Evolutionary conservation across 2,329 filamentous ascomycete species (phyloP).

Genomic region (Aspergillus cejpii): DNA sequence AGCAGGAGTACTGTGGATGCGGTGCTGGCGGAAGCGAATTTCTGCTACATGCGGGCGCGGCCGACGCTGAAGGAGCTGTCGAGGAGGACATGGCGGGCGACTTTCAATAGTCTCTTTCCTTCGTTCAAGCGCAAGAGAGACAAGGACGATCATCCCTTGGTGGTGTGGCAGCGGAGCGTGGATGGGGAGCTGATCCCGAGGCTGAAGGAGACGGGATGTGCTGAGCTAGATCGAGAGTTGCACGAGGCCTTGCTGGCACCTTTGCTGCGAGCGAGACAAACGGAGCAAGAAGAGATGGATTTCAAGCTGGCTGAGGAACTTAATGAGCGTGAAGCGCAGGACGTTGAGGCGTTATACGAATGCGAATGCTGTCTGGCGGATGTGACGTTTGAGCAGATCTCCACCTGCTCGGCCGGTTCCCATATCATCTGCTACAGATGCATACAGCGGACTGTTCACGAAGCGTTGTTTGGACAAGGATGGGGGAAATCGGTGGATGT

Average conservation of each 20-base stretch:
- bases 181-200: constrained; percentile 30
- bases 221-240: constrained; percentile 42
- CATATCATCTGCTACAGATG: constrained; percentile 60
- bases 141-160: constrained; percentile 35
- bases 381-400: constrained; percentile 44
- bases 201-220: constrained; percentile 39
- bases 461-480: constrained; percentile 87
- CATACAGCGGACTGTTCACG: constrained; percentile 71
- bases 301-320: constrained; percentile 37
- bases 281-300: constrained; percentile 35
- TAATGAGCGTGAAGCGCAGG: constrained; percentile 40
- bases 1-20: constrained; percentile 43
- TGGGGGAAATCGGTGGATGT: constrained; percentile 76
- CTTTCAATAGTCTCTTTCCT: constrained; percentile 39
- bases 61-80: constrained; percentile 41
- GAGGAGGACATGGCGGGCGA: constrained; percentile 41
- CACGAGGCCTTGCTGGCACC: constrained; percentile 34
- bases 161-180: constrained; percentile 34
- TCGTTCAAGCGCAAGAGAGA: constrained; percentile 39
- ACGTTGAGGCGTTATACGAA: constrained; percentile 40
- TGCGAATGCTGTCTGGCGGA: constrained; percentile 46
- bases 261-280: constrained; percentile 29
- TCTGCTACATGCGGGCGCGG: constrained; percentile 40
- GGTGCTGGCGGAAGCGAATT: constrained; percentile 45
- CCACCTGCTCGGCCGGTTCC: constrained; percentile 38